Base-by-base conservation (phyloP, 2,329 filamentous ascomycete species). In the Fusarium pininemorale region DNA sequence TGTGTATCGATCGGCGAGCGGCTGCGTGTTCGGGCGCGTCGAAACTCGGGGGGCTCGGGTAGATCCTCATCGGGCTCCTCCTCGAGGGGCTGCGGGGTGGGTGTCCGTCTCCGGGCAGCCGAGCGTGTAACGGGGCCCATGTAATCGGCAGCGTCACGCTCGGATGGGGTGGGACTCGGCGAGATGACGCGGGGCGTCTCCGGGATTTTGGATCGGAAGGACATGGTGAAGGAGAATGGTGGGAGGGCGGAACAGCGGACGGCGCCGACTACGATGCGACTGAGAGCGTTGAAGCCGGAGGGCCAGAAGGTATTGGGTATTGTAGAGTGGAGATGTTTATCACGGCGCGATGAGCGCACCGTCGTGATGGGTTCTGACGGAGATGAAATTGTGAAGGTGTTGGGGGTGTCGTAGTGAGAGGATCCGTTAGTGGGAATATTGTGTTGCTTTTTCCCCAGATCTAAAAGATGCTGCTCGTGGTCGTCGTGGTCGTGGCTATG, bases 121-220 rank as follows among this genome's bases (percentile, higher is more conserved):
- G 94, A 96, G 77, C 94, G 90, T 70, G 94, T 97, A 70, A 91
- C 87, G 11, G 94, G 94, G 15, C 91, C 93, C 74, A 90, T 90
- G 82, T 97, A 89, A 42, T 82, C 82, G 30, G 71, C 73, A 35
- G 65, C 66, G 24, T 80, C 81, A 37, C 69, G 77, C 63, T 83
- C 82, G 48, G 82, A 82, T 30, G 82, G 80, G 6, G 93, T 92
- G 45, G 95, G 95, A 63, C 94, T 96, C 45, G 95, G 95, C 18
- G 94, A 97, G 77, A 96, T 97, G 76, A 98, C 93, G 79, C 94
- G 92, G 79, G 95, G 95, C 64, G 93, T 96, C 65, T 89, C 89
- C 65, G 95, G 95, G 66, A 96, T 82, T 69, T 89, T 85, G 59
- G 83, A 82, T 66, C 84, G 86, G 69, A 85, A 80, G 63, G 89